These are phyloP conservation scores for Populus trichocarpa DNA, from an alignment of 441 rosid genomes.

Conservation along the genomic window DNA sequence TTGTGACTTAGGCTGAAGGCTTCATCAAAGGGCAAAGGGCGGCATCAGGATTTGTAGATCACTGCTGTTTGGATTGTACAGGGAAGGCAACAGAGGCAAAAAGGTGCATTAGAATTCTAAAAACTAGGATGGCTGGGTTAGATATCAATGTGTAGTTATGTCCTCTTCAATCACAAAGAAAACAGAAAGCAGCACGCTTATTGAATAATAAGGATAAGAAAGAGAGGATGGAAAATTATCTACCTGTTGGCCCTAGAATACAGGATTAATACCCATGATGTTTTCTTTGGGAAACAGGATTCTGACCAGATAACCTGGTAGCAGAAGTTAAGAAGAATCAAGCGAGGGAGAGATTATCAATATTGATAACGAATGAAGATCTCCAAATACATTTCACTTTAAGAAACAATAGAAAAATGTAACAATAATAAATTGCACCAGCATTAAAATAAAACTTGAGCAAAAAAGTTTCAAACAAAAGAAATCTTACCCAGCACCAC, in stretches of 20 bases:
- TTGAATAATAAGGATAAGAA: conserved; percentile 13
- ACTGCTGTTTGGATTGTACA: conserved; percentile 74
- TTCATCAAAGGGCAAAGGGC: conserved; percentile 42
- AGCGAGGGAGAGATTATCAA: conserved; percentile 16
- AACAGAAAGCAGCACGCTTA: conserved; percentile 8
- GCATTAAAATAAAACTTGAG: background rate
- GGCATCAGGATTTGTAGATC: conserved; percentile 83
- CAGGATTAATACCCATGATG: conserved; percentile 59
- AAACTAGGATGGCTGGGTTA: conserved; percentile 31
- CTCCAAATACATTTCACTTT: conserved; percentile 6
- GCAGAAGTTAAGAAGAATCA: conserved; percentile 44
- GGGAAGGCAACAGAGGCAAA: conserved; percentile 71
- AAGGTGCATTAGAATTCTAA: conserved; percentile 30
- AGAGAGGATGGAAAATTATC: conserved; percentile 13
- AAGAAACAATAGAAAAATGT: background rate
- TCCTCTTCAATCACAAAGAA: conserved; percentile 12
- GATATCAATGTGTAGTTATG: conserved; percentile 19
- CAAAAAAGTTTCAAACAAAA: background rate
- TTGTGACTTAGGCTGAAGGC: conserved; percentile 37
- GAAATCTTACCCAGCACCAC: conserved; percentile 66
- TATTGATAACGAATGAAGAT: background rate
- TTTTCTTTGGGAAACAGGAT: conserved; percentile 68
- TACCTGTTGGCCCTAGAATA: conserved; percentile 43
- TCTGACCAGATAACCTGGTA: conserved; percentile 84
- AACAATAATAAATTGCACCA: background rate